These are phyloP conservation scores for Pholiota conissans DNA, from an alignment of 768 basidiomycete genomes.

Conservation along the genomic window DNA sequence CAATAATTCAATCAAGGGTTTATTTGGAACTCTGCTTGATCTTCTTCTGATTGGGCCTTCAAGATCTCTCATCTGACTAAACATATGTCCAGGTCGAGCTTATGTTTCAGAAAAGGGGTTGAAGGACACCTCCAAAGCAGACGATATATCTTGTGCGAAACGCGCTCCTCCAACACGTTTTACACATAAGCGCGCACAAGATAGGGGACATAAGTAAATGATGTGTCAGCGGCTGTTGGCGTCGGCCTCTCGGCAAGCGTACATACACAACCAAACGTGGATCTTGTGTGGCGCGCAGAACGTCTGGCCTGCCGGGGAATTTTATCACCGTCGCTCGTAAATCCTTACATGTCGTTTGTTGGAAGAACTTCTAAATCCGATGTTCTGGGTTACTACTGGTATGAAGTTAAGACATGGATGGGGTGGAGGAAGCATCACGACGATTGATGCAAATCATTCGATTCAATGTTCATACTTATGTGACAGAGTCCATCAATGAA, in stretches of 20 bases:
- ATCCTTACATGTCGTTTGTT: too few species aligned
- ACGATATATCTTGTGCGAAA: too few species aligned
- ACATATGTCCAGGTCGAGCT: background rate
- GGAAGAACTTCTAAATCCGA: too few species aligned
- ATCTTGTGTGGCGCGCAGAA: background rate
- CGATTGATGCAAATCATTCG: too few species aligned
- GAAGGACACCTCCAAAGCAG: too few species aligned
- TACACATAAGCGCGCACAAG: background rate
- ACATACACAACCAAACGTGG: background rate
- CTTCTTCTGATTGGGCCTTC: background rate
- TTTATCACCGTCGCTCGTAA: too few species aligned
- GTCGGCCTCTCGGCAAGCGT: background rate
- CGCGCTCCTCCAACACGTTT: background rate
- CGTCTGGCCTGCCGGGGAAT: too few species aligned
- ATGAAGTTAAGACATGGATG: too few species aligned
- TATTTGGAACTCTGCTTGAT: background rate
- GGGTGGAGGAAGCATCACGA: too few species aligned
- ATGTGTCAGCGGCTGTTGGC: background rate
- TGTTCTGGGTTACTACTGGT: too few species aligned
- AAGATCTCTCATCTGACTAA: background rate
- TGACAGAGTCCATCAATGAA: too few species aligned
- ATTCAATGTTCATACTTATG: too few species aligned
- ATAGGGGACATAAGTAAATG: background rate
- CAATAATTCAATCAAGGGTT: background rate
- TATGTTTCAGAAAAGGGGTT: background rate